Evolutionary conservation across 345 rosid species (phyloP).

Genomic region (Dipteronia sinensis): DNA sequence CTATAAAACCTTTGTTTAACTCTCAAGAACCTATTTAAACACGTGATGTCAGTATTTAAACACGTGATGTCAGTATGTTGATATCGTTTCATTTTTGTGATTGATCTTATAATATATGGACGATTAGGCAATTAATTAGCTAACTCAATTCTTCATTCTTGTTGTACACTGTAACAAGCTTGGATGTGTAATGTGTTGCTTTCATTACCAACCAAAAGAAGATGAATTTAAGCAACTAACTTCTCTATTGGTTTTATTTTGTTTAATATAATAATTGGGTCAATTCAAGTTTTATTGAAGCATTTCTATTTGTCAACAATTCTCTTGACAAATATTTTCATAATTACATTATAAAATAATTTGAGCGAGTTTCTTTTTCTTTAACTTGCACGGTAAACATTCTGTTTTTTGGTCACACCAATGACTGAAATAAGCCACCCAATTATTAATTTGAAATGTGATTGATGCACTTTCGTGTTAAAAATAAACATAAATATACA

Average conservation of each 20-base stretch:
- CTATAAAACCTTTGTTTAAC: not conserved
- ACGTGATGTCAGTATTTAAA: not conserved
- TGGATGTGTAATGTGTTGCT: not conserved
- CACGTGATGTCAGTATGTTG: not conserved
- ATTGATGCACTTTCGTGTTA: not conserved
- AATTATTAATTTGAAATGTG: not conserved
- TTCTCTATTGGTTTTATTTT: not conserved
- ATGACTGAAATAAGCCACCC: no score
- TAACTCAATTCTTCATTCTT: no score
- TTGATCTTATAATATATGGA: not conserved
- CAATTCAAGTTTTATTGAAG: not conserved
- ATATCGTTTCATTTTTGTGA: not conserved
- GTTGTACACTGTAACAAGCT: no score
- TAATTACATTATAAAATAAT: no score
- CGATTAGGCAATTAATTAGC: not conserved
- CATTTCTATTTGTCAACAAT: not conserved
- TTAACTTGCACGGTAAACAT: not conserved
- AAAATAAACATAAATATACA: not conserved
- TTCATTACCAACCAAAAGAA: not conserved
- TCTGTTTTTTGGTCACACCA: not conserved
- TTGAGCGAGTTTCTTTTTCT: not conserved
- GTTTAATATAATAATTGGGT: not conserved
- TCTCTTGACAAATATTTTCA: not conserved
- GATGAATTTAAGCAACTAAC: not conserved
- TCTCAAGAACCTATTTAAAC: conserved; percentile 3